phyloP scores from a whole-genome alignment of 345 rosid genomes.

The Sisymbrium irio region DNA sequence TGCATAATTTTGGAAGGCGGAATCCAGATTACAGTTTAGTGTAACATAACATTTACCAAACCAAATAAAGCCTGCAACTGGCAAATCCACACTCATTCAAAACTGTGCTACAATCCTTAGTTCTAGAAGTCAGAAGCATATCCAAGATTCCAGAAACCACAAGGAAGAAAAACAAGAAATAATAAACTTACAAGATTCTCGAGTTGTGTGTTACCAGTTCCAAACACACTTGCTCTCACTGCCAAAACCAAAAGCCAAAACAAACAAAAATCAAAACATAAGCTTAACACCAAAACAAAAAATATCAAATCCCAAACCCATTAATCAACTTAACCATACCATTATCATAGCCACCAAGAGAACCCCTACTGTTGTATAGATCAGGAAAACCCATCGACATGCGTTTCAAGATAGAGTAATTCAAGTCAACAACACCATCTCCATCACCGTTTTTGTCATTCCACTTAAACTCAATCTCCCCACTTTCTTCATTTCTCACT shows the following conservation, averaged over 20 bases:
- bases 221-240: conserved; percentile 51
- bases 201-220: conserved; percentile 42
- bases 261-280: conserved; percentile 3
- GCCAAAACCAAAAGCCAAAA: conserved; percentile 30
- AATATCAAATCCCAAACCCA: background rate
- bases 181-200: conserved; percentile 52
- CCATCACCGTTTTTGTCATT: conserved; percentile 40
- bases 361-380: conserved; percentile 34
- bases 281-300: background rate
- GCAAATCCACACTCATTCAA: background rate
- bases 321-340: conserved; percentile 33
- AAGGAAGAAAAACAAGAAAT: background rate
- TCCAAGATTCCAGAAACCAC: background rate
- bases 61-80: no score
- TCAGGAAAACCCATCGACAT: conserved; percentile 56
- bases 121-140: background rate
- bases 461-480: conserved; percentile 54
- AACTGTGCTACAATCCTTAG: background rate
- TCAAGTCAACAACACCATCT: conserved; percentile 39
- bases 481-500: conserved; percentile 42
- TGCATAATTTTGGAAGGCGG: no score
- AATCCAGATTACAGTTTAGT: background rate
- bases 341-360: conserved; percentile 52
- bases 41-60: background rate
- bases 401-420: conserved; percentile 50